These are phyloP conservation scores for Botryosphaeria agaves DNA, from an alignment of 2,329 filamentous ascomycete genomes.

Conservation along the genomic window DNA sequence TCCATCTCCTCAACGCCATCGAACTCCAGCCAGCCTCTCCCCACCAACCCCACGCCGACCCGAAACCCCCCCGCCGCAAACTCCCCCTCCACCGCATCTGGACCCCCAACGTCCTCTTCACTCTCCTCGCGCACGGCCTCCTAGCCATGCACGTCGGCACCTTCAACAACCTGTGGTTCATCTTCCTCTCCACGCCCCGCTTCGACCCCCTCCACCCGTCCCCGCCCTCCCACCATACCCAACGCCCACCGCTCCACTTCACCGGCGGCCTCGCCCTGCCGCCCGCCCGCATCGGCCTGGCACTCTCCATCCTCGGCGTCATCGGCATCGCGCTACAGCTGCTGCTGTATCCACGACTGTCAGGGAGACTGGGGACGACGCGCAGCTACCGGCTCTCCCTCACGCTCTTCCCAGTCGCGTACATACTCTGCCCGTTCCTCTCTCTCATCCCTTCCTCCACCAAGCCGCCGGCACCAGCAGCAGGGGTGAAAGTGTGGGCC, in stretches of 20 bases:
- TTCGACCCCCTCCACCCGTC: constrained; percentile 18
- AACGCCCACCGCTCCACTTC: constrained; percentile 24
- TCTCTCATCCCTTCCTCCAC: constrained; percentile 22
- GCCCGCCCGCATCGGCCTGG: constrained; percentile 27
- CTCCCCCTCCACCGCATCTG: constrained; percentile 29
- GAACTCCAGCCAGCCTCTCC: constrained; percentile 14
- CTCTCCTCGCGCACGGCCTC: constrained; percentile 24
- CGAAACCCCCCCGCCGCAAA: constrained; percentile 12
- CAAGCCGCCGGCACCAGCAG: constrained; percentile 20
- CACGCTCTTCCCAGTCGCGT: constrained; percentile 26
- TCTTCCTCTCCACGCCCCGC: constrained; percentile 29
- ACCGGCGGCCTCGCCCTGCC: constrained; percentile 31
- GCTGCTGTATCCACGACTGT: constrained; percentile 25
- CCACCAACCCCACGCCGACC: constrained; percentile 10
- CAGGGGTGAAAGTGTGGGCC: constrained; percentile 23
- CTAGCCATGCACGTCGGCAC: constrained; percentile 30
- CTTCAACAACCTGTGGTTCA: constrained; percentile 32
- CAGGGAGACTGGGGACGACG: constrained; percentile 22
- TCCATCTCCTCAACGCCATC: constrained; percentile 4
- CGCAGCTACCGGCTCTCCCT: constrained; percentile 23
- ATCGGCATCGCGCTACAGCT: constrained; percentile 30
- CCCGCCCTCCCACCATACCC: constrained; percentile 16
- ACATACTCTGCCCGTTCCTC: constrained; percentile 25
- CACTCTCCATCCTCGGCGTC: constrained; percentile 28
- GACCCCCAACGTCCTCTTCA: constrained; percentile 26